A percentile compares a stretch with the other conserved stretches of the same genome.
phyloP scores from a whole-genome alignment of 1,139 yeast species.

The Geotrichum citri-aurantii region DNA sequence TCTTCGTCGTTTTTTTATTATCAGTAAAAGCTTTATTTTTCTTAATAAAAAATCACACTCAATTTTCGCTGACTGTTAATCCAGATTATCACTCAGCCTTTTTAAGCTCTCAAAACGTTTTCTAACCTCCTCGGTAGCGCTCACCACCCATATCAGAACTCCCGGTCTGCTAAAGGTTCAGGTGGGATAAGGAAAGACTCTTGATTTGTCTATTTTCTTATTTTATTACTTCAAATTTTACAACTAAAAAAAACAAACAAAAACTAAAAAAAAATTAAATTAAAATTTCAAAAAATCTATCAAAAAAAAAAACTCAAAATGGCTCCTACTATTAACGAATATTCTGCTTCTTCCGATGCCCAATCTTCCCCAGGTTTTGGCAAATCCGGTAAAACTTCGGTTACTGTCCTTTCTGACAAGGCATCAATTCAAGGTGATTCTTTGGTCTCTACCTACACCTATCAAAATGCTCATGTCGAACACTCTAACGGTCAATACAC shows the following conservation, averaged over 20 bases:
- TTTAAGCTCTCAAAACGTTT: conserved; percentile 27
- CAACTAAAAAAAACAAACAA: conserved; percentile 1
- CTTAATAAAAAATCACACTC: neutral
- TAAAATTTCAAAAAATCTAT: conserved; percentile 1
- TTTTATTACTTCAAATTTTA: conserved; percentile 10
- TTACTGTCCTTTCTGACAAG: conserved; percentile 57
- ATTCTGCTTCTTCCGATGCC: conserved; percentile 30
- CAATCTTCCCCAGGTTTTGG: conserved; percentile 32
- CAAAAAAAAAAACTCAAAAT: conserved; percentile 23
- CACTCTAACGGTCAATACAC: conserved; percentile 50
- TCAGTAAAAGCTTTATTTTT: neutral
- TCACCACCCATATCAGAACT: conserved; percentile 36
- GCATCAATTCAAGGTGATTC: conserved; percentile 53
- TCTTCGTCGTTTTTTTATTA: neutral
- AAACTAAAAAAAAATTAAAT: conserved; percentile 10
- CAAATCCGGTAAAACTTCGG: conserved; percentile 41
- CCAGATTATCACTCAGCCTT: conserved; percentile 9
- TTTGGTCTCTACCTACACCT: conserved; percentile 64
- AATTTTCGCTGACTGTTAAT: neutral
- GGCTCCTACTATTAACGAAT: conserved; percentile 34
- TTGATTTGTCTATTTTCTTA: conserved; percentile 12
- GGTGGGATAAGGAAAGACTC: conserved; percentile 30
- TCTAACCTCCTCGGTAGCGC: conserved; percentile 32
- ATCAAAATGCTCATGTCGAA: conserved; percentile 59
- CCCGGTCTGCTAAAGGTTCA: conserved; percentile 35